Conservation (phyloP, 2,329 filamentous ascomycete genomes). For the Colletotrichum sp. region DNA sequence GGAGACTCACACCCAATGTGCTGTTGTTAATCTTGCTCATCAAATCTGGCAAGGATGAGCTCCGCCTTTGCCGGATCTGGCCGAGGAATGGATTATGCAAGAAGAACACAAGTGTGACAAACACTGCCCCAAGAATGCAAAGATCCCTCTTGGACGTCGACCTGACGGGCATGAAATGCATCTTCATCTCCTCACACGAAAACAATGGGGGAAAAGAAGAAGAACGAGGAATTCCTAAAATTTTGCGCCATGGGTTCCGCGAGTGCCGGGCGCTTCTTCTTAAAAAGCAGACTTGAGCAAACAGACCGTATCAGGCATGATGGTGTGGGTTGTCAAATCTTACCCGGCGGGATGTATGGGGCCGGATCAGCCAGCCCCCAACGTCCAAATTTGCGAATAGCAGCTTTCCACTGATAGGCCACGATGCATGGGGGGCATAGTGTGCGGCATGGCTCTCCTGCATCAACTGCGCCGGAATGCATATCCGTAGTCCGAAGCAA, state of each 20-base stretch:
- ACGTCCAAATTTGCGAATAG: background rate
- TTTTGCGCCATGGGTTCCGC: background rate
- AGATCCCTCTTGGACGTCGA: constrained; percentile 1
- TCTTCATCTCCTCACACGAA: background rate
- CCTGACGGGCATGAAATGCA: background rate
- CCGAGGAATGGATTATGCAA: constrained; percentile 1
- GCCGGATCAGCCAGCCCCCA: background rate
- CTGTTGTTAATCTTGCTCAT: constrained; percentile 1
- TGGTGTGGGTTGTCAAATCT: background rate
- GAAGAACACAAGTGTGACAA: background rate
- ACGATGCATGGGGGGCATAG: background rate
- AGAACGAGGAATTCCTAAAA: background rate
- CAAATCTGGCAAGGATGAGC: background rate
- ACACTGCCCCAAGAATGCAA: background rate
- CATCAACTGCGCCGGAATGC: background rate
- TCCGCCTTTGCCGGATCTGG: background rate
- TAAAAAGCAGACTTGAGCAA: background rate
- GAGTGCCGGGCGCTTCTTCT: background rate
- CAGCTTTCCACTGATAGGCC: background rate
- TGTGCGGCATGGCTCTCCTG: background rate
- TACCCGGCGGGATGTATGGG: background rate
- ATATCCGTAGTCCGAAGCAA: background rate
- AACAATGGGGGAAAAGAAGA: background rate
- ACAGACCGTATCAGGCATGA: background rate
- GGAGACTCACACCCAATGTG: constrained; percentile 6